Conservation (phyloP, 441 rosid genomes). For the Syzygium malaccense region DNA sequence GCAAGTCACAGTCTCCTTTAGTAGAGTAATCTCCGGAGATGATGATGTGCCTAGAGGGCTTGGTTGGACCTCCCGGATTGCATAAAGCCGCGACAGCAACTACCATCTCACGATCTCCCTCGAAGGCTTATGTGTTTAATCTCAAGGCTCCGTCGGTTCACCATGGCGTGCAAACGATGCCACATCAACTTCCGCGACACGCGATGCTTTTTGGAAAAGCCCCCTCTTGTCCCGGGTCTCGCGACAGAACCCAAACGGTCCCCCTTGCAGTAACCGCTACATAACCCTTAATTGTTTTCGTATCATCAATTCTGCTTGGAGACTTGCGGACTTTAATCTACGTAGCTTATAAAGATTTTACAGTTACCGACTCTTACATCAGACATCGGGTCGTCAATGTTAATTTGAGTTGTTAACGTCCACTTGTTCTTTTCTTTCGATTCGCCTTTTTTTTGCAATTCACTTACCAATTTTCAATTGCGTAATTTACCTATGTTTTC, state of each 20-base stretch:
- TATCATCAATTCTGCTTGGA: background rate
- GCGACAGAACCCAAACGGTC: accelerated
- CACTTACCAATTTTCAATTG: background rate
- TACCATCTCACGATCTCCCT: background rate
- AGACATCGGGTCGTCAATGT: accelerated
- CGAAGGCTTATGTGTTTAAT: background rate
- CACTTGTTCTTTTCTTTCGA: background rate
- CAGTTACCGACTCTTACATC: background rate
- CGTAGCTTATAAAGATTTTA: too few relatives aligned
- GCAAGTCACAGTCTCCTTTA: too few relatives aligned
- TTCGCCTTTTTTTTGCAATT: background rate
- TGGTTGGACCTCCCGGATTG: too few relatives aligned
- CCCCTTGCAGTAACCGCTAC: accelerated
- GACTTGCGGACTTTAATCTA: too few relatives aligned
- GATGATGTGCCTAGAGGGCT: background rate
- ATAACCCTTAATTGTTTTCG: background rate
- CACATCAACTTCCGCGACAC: accelerated
- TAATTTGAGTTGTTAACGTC: background rate
- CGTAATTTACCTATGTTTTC: background rate
- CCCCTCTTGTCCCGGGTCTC: accelerated
- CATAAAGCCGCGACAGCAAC: background rate
- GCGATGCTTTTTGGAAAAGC: background rate
- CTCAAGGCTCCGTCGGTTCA: accelerated
- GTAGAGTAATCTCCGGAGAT: too few relatives aligned
- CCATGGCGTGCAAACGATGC: background rate